phyloP scores from a whole-genome alignment of 2,329 filamentous ascomycete genomes.

The Chaetomium olivaceum region DNA sequence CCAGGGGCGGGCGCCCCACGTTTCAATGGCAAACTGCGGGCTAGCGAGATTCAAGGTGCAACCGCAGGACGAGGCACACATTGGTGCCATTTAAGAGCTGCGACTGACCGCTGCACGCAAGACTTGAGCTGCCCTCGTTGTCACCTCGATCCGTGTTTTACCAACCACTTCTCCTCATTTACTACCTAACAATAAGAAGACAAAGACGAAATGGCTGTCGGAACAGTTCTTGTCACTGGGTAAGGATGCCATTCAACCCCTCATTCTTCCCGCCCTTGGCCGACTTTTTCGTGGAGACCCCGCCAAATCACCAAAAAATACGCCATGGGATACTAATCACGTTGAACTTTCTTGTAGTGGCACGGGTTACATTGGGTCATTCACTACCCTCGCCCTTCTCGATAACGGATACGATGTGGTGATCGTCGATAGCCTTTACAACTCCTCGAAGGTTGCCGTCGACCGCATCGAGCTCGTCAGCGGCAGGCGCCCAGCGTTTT shows the following conservation, averaged over 20 bases:
- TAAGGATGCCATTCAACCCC: slow-evolving; percentile 49
- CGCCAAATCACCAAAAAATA: slow-evolving; percentile 21
- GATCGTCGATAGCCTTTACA: slow-evolving; percentile 95
- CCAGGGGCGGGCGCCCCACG: slow-evolving; percentile 26
- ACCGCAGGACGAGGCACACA: slow-evolving; percentile 7
- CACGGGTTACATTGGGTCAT: slow-evolving; percentile 98
- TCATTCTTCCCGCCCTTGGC: slow-evolving; percentile 16
- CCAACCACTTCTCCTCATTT: slow-evolving; percentile 9
- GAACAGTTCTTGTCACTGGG: slow-evolving; percentile 91
- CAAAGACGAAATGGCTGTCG: slow-evolving; percentile 64
- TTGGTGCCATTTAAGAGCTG: neutral
- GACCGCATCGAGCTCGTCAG: slow-evolving; percentile 94
- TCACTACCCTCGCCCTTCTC: slow-evolving; percentile 89
- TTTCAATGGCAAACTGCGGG: slow-evolving; percentile 25
- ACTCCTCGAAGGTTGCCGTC: slow-evolving; percentile 86
- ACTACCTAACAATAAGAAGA: slow-evolving; percentile 3
- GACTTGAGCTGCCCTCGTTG: neutral
- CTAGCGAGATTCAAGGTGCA: slow-evolving; percentile 26
- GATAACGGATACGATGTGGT: slow-evolving; percentile 95
- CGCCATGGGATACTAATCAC: neutral
- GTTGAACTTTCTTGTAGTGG: slow-evolving; percentile 61
- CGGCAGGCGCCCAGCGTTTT: slow-evolving; percentile 83
- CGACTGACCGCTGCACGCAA: neutral
- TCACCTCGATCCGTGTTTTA: neutral
- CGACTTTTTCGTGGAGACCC: neutral